Evolutionary conservation across 257 asterid species (phyloP).

Genomic region (Solanum pinnatisectum): DNA sequence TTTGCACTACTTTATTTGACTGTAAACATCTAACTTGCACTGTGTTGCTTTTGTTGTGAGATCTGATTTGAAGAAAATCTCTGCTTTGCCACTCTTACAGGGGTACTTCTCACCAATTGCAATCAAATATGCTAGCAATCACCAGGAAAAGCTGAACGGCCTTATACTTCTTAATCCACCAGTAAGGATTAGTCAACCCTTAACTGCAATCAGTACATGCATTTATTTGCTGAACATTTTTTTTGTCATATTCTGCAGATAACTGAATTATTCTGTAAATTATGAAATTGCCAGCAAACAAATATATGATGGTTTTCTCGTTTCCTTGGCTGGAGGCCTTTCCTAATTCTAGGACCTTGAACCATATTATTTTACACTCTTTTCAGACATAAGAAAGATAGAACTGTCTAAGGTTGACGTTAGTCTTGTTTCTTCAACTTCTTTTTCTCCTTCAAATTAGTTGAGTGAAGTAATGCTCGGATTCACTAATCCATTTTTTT

Average conservation of each 20-base stretch:
- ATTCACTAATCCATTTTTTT: not conserved
- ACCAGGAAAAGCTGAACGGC: constrained; percentile 58
- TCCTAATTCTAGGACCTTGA: not conserved
- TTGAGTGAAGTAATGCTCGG: not conserved
- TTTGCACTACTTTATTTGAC: not conserved
- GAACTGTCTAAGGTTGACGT: not conserved
- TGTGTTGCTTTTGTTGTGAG: not conserved
- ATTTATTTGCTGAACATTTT: not conserved
- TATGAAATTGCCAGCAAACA: not conserved
- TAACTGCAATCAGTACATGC: not conserved
- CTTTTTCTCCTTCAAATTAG: not conserved
- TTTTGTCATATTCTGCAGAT: not conserved
- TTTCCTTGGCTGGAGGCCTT: not conserved
- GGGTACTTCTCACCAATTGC: constrained; percentile 80
- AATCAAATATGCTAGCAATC: constrained; percentile 63
- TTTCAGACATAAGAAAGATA: not conserved
- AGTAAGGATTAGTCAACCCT: constrained; percentile 27
- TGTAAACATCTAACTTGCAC: not conserved
- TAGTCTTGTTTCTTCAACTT: not conserved
- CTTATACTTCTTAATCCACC: constrained; percentile 92
- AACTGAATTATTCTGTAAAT: not conserved
- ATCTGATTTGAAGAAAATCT: not conserved
- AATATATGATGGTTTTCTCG: not conserved
- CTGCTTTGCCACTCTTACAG: constrained; percentile 24
- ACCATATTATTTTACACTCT: not conserved